Evolutionary conservation across 306 rosid genomes (phyloP).

Genomic region (Vigna unguiculata): DNA sequence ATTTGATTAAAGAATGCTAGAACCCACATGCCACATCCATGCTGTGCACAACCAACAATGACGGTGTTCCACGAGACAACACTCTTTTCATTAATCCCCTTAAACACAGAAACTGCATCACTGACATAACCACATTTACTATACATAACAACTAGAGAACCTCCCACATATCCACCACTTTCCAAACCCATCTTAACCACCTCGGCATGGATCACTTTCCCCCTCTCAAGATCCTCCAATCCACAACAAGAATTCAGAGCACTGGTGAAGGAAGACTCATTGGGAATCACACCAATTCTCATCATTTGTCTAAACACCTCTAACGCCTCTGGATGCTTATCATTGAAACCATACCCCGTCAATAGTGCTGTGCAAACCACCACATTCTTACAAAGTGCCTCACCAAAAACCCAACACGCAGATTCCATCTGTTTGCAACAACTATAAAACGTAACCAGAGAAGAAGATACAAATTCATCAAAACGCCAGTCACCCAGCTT

Average conservation of each 20-base stretch:
- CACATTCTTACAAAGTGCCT: slow-evolving; percentile 60
- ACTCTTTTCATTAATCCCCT: slow-evolving; percentile 58
- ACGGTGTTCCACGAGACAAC: slow-evolving; percentile 83
- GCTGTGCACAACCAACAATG: slow-evolving; percentile 82
- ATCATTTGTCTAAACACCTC: slow-evolving; percentile 69
- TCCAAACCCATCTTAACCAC: slow-evolving; percentile 67
- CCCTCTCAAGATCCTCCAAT: slow-evolving; percentile 77
- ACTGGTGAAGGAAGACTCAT: slow-evolving; percentile 85
- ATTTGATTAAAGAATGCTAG: slow-evolving; percentile 67
- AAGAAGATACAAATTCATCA: slow-evolving; percentile 68
- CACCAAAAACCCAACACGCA: slow-evolving; percentile 55
- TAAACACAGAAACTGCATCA: slow-evolving; percentile 69
- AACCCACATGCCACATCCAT: slow-evolving; percentile 70
- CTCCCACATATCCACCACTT: slow-evolving; percentile 66
- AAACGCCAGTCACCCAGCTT: slow-evolving; percentile 61
- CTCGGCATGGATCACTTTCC: slow-evolving; percentile 61
- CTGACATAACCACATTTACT: slow-evolving; percentile 73
- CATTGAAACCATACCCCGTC: slow-evolving; percentile 74
- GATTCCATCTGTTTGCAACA: slow-evolving; percentile 64
- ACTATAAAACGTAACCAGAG: slow-evolving; percentile 77
- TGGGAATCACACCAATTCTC: slow-evolving; percentile 56
- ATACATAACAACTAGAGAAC: slow-evolving; percentile 79
- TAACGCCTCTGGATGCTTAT: slow-evolving; percentile 59
- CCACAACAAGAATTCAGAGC: slow-evolving; percentile 85
- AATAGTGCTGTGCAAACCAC: slow-evolving; percentile 88